phyloP scores from a whole-genome alignment of 768 basidiomycete genomes.

The Tulasnella sp. region DNA sequence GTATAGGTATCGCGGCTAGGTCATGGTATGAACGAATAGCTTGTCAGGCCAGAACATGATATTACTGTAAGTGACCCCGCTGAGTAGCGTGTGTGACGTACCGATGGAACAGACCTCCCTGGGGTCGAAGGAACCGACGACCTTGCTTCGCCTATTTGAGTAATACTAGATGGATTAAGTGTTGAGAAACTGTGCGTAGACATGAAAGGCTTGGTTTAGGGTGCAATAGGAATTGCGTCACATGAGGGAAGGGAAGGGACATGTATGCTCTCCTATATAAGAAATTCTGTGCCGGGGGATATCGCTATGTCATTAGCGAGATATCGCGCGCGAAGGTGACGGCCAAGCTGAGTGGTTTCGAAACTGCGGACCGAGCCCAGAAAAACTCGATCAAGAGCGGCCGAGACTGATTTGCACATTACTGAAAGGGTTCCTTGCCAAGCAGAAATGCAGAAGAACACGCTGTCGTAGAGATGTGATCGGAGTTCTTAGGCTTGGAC shows the following conservation, averaged over 20 bases:
- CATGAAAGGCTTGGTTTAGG: neutral
- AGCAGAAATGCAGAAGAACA: neutral
- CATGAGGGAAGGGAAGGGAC: neutral
- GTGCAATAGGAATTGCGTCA: neutral
- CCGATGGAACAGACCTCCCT: neutral
- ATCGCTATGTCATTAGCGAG: neutral
- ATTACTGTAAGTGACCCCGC: neutral
- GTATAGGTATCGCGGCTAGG: neutral
- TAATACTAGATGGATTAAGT: neutral
- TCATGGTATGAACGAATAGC: neutral
- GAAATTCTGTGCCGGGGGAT: neutral
- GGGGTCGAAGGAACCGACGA: neutral
- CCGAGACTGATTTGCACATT: neutral
- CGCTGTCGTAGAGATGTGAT: neutral
- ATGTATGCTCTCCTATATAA: neutral
- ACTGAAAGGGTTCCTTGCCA: neutral
- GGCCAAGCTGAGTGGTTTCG: neutral
- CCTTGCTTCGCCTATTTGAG: neutral
- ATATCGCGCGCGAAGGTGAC: neutral
- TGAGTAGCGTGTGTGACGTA: neutral
- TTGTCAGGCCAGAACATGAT: neutral
- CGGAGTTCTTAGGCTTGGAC: neutral
- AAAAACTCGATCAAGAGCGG: neutral
- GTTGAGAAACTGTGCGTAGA: neutral
- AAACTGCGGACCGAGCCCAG: neutral